A percentile compares a stretch with the other conserved stretches of the same genome.
Evolutionary conservation across 2,329 filamentous ascomycete genomes (phyloP).

Genomic region (Trichoderma harzianum): DNA sequence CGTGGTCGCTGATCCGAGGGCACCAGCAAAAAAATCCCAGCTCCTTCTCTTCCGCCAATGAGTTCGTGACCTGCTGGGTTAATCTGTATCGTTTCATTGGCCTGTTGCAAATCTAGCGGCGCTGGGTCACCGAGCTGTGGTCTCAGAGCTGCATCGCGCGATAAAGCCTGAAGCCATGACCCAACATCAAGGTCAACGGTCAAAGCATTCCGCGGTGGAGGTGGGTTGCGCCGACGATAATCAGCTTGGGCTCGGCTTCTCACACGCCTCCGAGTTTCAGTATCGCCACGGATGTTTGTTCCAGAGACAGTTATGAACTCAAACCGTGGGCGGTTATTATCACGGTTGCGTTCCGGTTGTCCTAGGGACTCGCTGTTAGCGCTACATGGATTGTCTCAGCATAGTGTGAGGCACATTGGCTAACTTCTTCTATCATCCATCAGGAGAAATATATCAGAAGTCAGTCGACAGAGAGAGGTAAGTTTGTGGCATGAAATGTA

Average conservation of each 20-base stretch:
- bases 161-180: slow-evolving; percentile 8
- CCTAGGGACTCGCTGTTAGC: neutral
- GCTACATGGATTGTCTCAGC: neutral
- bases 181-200: slow-evolving; percentile 8
- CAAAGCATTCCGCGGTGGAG: slow-evolving; percentile 1
- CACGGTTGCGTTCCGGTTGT: neutral
- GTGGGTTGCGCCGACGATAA: slow-evolving; percentile 8
- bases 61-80: too few species aligned
- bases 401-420: neutral
- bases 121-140: neutral
- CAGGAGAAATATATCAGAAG: neutral
- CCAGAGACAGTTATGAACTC: slow-evolving; percentile 11
- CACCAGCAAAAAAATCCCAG: neutral
- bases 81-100: neutral
- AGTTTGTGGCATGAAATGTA: neutral
- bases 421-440: neutral
- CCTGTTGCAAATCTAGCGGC: neutral
- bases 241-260: slow-evolving; percentile 10
- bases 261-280: slow-evolving; percentile 6
- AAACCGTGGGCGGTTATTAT: neutral
- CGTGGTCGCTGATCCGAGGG: neutral
- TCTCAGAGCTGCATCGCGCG: neutral
- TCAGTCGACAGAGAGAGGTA: too few species aligned
- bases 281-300: slow-evolving; percentile 1
- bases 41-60: neutral